Evolutionary conservation across 2,329 filamentous ascomycete genomes (phyloP), one percentile per base, ranked within the genome.

Genomic region (Fusarium sp.): DNA sequence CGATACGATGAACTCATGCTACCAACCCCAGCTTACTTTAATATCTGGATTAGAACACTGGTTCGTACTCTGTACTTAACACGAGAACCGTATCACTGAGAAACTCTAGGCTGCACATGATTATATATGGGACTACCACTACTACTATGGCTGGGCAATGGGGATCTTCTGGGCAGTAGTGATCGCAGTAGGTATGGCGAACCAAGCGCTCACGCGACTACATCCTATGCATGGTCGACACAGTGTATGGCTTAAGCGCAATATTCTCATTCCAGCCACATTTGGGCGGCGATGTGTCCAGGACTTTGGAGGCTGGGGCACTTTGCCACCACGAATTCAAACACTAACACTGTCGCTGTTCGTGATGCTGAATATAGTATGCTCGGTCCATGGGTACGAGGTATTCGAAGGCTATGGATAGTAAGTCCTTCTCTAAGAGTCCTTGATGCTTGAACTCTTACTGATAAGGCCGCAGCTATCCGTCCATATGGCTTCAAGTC

Each of bases 401-500:
- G 34, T 65, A 27, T 65, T 65, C 5, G 60, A 65, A n/a, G 62
- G 62, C 3, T 65, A 65, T 25, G 60, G 60, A 25, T 65, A 65
- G 62, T 65, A 2, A 59, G 62, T 65, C 2, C 2, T 5, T 27
- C 27, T 1, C 27, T 27, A 2, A 0, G 9, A 3, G 7, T 9
- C 0, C 1, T 5, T 7, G 2, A 2, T 8, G 8, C 6, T 27
- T 8, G 14, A 7, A 5, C 2, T 4, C 2, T 11, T 46, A 4
- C n/a, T 65, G 4, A 65, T 12, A 10, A 4, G 8, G 1, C 2
- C 25, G 4, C 3, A 84, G 82, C 67, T 84, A 80, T 49, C 76
- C 79, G 1, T 66, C 74, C 1, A 43, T 73, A 1, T 75, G 74
- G n/a, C 76, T 73, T 4, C 83, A 85, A 63, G 34, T 79, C 2